Evolutionary conservation across 352 stramenopile species (phyloP), one percentile per base, ranked within the genome.

Genomic region (Peronosclerospora sorghi): DNA sequence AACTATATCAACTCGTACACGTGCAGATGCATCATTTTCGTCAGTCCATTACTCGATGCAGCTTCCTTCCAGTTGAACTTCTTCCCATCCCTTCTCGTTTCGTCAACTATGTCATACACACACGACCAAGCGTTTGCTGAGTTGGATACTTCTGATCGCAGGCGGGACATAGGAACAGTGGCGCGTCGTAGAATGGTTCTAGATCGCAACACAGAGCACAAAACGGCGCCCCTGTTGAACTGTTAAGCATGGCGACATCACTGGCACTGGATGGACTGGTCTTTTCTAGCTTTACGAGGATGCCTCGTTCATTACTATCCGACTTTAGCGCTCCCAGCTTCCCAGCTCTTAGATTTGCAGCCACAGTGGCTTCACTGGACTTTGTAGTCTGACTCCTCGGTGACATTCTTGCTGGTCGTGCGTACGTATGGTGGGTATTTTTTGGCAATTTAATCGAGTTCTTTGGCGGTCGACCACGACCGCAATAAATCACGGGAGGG

Each of bases 141-240:
- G 76, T 88, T 44, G 76, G 76, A 58, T 88, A 88, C 54, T 87
- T 90, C 48, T 68, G 65, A 56, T 90, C 77, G 63, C 74, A 87
- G 37, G 66, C 54, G 10, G 59, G 56, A 17, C 74, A 86, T 8
- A 90, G 60, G 48, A 91, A 91, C 17, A 91, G 57, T 48, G 74
- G 56, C 21, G 39, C 52, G 36, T 68, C 52, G 56, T 56, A 45
- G 21, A 66, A 62, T 39, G 51, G 59, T 53, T 67, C 55, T n/a
- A 61, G 50, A 41, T 66, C 50, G 35, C 66, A 79, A 56, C 78
- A 91, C n/a, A 91, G 55, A 42, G 73, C 77, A 45, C 78, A 91
- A 50, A 78, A 59, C 15, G 68, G 48, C 20, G 60, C 57, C 19
- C 56, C 55, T 7, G 72, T 65, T 29, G 68, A 45, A 35, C 53